Percentiles rank a stretch among this genome's conserved stretches.
Conservation (phyloP, 305 asterid species). For the Striga hermonthica region DNA sequence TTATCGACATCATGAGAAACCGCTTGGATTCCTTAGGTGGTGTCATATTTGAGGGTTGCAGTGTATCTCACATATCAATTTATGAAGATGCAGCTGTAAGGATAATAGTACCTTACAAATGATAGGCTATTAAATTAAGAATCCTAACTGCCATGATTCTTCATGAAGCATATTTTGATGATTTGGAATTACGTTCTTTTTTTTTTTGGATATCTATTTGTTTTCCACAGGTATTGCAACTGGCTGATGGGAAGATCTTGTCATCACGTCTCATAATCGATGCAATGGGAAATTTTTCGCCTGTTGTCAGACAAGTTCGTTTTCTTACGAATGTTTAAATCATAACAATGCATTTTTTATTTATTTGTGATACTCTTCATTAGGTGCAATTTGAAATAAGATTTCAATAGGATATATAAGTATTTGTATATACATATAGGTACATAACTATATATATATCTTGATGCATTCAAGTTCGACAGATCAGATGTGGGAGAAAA, state of each 20-base stretch:
- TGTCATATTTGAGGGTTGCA: conserved; percentile 71
- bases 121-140: conserved; percentile 10
- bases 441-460: not conserved
- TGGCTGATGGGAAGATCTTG: conserved; percentile 67
- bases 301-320: conserved; percentile 84
- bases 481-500: conserved; percentile 81
- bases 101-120: conserved; percentile 32
- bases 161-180: conserved; percentile 1
- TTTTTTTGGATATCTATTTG: conserved; percentile 8
- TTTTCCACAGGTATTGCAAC: conserved; percentile 55
- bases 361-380: not conserved
- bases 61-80: conserved; percentile 58
- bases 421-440: no score
- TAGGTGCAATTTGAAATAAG: not conserved
- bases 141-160: not conserved
- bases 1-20: conserved; percentile 64
- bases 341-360: no score
- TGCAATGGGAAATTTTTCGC: conserved; percentile 99
- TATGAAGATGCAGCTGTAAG: conserved; percentile 88
- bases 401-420: not conserved
- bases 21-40: conserved; percentile 80
- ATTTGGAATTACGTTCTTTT: no score
- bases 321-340: conserved; percentile 4
- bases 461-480: conserved; percentile 39
- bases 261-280: conserved; percentile 74